phyloP scores from a whole-genome alignment of 2,329 filamentous ascomycete genomes.

The Colletotrichum chlorophyti region DNA sequence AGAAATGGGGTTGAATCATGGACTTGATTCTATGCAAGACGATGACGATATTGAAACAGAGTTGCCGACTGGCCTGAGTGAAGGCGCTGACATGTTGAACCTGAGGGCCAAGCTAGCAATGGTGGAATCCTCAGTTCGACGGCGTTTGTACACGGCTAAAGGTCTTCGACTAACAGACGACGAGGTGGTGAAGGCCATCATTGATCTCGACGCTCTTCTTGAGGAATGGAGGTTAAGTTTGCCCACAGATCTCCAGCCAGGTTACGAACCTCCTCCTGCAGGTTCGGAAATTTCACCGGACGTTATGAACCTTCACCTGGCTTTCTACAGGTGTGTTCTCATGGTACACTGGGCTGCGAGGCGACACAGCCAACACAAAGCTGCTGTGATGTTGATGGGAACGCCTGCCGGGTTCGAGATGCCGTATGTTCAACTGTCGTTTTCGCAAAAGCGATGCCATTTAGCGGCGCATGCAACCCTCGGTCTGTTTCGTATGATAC shows the following conservation, averaged over 20 bases:
- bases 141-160: conserved; percentile 24
- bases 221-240: conserved; percentile 21
- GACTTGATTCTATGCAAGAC: conserved; percentile 13
- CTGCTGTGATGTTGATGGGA: conserved; percentile 5
- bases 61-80: conserved; percentile 3
- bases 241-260: conserved; percentile 11
- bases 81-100: conserved; percentile 7
- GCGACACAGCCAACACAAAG: conserved; percentile 1
- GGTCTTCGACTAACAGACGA: conserved; percentile 10
- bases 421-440: conserved; percentile 15
- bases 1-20: conserved; percentile 19
- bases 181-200: conserved; percentile 16
- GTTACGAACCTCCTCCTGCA: neutral
- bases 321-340: conserved; percentile 16
- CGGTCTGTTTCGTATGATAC: conserved; percentile 1
- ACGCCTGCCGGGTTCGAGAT: neutral
- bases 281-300: conserved; percentile 6
- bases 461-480: conserved; percentile 20
- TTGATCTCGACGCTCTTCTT: conserved; percentile 20
- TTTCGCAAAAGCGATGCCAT: conserved; percentile 19
- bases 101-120: conserved; percentile 26
- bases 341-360: conserved; percentile 26
- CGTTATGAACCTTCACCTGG: conserved; percentile 21
- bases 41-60: conserved; percentile 24
- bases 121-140: conserved; percentile 20